A percentile compares a stretch with the other conserved stretches of the same genome.
Evolutionary conservation across 2,329 filamentous ascomycete species (phyloP).

Genomic region (Colletotrichum tabaci): DNA sequence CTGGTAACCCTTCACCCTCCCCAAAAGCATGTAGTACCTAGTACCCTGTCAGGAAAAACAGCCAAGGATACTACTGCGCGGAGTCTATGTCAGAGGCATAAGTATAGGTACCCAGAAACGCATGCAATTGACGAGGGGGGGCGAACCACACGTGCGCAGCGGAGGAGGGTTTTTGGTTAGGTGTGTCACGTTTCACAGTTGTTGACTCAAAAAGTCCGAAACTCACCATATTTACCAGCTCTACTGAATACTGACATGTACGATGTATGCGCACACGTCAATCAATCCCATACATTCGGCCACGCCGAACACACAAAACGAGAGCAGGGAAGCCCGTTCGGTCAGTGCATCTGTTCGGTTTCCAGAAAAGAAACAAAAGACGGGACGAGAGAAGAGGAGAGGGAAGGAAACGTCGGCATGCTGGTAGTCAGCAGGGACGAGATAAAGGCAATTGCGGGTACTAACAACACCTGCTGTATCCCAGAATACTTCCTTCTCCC

Average conservation of each 20-base stretch:
- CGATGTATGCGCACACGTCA: not conserved
- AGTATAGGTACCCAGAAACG: not conserved
- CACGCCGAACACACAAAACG: slow-evolving; percentile 11
- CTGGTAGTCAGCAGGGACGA: not conserved
- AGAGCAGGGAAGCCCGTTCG: not conserved
- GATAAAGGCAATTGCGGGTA: not conserved
- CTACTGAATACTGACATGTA: not conserved
- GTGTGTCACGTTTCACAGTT: not conserved
- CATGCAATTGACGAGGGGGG: not conserved
- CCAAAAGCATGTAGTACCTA: not conserved
- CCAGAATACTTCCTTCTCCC: not conserved
- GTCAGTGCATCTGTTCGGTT: too few relatives aligned
- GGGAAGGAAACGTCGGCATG: not conserved
- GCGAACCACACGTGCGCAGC: not conserved
- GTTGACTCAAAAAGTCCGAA: slow-evolving; percentile 1
- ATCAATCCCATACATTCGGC: slow-evolving; percentile 6
- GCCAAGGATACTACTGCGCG: not conserved
- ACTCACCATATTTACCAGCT: not conserved
- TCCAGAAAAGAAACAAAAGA: not conserved
- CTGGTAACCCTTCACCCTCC: not conserved
- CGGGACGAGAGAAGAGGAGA: not conserved
- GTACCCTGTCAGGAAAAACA: not conserved
- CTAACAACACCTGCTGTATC: not conserved
- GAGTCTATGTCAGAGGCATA: not conserved
- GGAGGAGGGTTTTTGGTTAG: not conserved